These are phyloP conservation scores for Aureobasidium sp. DNA, from an alignment of 2,329 filamentous ascomycete species.

Conservation along the genomic window DNA sequence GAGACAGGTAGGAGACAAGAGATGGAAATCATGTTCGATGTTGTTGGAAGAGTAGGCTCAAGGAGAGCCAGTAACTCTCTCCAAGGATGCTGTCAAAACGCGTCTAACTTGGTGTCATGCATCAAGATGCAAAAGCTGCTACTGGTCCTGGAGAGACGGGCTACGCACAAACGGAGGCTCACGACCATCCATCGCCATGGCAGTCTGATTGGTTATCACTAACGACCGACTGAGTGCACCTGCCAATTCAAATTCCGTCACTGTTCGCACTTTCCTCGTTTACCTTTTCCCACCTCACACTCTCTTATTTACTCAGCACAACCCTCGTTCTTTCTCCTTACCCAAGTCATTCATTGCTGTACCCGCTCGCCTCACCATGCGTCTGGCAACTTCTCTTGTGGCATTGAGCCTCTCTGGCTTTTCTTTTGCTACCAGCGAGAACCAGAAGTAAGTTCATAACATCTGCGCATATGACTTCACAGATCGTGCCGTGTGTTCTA, in stretches of 20 bases:
- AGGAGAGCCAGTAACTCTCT: not conserved
- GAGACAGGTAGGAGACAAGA: not conserved
- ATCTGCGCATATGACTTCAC: not conserved
- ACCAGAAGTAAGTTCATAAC: not conserved
- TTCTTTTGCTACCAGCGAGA: not conserved
- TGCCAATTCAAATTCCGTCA: constrained; percentile 1
- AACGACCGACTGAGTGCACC: not conserved
- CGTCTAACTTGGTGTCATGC: not conserved
- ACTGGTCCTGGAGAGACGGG: not conserved
- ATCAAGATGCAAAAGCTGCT: not conserved
- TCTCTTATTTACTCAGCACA: not conserved
- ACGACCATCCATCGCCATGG: not conserved
- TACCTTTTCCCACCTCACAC: constrained; percentile 5
- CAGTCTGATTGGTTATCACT: not conserved
- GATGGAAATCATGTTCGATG: not conserved
- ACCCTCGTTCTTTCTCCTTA: not conserved
- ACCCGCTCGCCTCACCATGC: not conserved
- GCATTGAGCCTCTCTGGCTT: not conserved
- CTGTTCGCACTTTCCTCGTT: constrained; percentile 12
- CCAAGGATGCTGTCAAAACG: not conserved
- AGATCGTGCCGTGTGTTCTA: not conserved
- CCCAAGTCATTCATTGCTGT: constrained; percentile 5
- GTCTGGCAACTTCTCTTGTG: not conserved
- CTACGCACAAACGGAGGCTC: not conserved
- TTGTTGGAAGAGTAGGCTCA: not conserved